Base-by-base conservation (phyloP, 2,329 filamentous ascomycete genomes). In the Didymella exigua region DNA sequence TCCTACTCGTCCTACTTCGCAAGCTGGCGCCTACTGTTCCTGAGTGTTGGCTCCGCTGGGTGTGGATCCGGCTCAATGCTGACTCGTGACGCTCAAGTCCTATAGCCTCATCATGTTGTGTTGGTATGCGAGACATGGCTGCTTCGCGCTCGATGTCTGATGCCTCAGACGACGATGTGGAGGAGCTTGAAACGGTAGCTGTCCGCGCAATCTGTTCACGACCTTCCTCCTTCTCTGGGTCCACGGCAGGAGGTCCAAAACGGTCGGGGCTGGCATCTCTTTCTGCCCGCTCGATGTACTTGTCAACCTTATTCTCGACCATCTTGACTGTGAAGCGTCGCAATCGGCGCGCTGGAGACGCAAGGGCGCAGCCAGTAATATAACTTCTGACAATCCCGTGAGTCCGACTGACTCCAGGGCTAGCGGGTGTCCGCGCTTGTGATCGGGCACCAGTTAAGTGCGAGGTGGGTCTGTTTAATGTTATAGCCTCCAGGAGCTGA, bases 11-110 rank as follows among this genome's bases (percentile, higher is more conserved):
- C 43, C 83, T 77, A 40, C 76, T 80, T 69, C 74, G 78, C 13
- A 75, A 49, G 66, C 66, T 59, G 21, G 69, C 71, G 57, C 89
- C 89, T n/a, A 93, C 89, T 2, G 89, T 93, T 49, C 77, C 82
- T 59, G 80, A 84, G 72, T 92, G 89, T 73, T 92, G 89, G 61
- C 85, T 88, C 44, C 84, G 78, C 30, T 85, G 83, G 4, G 89
- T 91, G 40, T 88, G 82, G 59, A 93, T 91, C 31, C 89, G 84
- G 70, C 84, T 85, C 55, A 93, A 78, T 49, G 84, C 87, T 8
- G 88, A 90, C 16, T 84, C 84, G 61, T 90, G 84, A 53, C 87
- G 81, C 70, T 90, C 88, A 33, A 91, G 80, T 36, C 76, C 75
- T 21, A 68, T 63, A 9, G 68, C 66, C 18, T 70, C 63, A 67